Evolutionary conservation across 2,329 filamentous ascomycete species (phyloP).

Genomic region (Diaporthe helianthi): DNA sequence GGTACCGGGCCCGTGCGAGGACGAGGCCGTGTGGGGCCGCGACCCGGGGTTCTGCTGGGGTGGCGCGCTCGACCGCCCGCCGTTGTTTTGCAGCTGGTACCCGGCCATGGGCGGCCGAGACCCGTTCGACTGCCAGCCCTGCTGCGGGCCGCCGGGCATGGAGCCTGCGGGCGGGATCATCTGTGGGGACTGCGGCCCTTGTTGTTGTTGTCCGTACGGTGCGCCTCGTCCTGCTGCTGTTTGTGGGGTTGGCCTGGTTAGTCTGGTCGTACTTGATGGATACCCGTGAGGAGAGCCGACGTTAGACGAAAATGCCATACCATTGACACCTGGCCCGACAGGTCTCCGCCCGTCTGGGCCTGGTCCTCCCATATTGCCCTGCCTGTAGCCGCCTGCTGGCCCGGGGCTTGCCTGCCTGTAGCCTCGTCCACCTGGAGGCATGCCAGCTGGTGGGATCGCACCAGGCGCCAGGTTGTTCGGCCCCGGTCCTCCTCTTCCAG

Average conservation of each 20-base stretch:
- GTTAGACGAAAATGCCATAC: conserved; percentile 23
- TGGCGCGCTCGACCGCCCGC: conserved; percentile 47
- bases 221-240: conserved; percentile 36
- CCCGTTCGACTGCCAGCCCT: conserved; percentile 28
- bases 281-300: conserved; percentile 42
- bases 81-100: conserved; percentile 24
- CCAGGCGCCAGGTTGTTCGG: conserved; percentile 30
- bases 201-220: conserved; percentile 27
- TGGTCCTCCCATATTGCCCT: conserved; percentile 36
- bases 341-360: conserved; percentile 25
- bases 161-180: conserved; percentile 37
- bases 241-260: conserved; percentile 48
- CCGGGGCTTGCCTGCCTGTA: conserved; percentile 52
- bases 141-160: conserved; percentile 32
- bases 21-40: conserved; percentile 35
- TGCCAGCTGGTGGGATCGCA: conserved; percentile 28
- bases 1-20: conserved; percentile 18
- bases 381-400: conserved; percentile 36
- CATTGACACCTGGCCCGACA: conserved; percentile 32
- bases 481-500: conserved; percentile 37
- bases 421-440: conserved; percentile 45
- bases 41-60: conserved; percentile 39
- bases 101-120: conserved; percentile 23
- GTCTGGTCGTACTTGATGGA: conserved; percentile 46
- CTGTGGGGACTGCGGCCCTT: conserved; percentile 30